These are phyloP conservation scores for Neostapfia colusana DNA, from an alignment of 176 grass and related monocot species.

Conservation along the genomic window DNA sequence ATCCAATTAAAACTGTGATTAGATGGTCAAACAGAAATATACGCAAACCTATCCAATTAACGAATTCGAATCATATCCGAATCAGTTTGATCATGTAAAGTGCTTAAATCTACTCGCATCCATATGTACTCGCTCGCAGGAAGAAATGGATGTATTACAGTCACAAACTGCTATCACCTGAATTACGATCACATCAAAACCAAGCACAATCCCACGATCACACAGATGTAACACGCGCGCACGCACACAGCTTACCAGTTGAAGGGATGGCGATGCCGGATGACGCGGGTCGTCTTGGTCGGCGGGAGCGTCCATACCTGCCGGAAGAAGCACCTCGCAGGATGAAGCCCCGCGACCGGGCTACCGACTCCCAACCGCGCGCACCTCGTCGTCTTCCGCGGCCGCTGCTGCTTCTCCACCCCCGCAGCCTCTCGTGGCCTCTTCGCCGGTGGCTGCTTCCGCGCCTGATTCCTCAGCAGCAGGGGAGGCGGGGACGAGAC, in stretches of 20 bases:
- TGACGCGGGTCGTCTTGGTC: slow-evolving; percentile 41
- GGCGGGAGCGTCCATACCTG: slow-evolving; percentile 25
- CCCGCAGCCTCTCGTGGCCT: neutral
- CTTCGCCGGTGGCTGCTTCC: slow-evolving; percentile 14
- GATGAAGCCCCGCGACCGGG: slow-evolving; percentile 36
- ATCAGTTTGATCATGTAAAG: neutral
- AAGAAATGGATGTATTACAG: neutral
- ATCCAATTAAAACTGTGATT: slow-evolving; percentile 3
- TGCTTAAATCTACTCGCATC: neutral
- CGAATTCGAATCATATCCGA: neutral
- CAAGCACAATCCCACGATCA: slow-evolving; percentile 5
- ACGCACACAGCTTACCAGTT: slow-evolving; percentile 45
- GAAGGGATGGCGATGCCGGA: slow-evolving; percentile 56
- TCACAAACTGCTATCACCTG: neutral
- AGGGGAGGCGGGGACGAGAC: slow-evolving; percentile 33
- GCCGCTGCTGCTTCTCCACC: neutral
- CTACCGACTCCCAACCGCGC: slow-evolving; percentile 23
- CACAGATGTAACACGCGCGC: neutral
- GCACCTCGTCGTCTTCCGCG: slow-evolving; percentile 31
- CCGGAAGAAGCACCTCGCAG: slow-evolving; percentile 18
- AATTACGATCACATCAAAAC: slow-evolving; percentile 24
- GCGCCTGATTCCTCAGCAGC: slow-evolving; percentile 40
- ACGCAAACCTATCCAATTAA: slow-evolving; percentile 23
- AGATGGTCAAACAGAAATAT: slow-evolving; percentile 17
- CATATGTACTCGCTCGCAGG: neutral